Evolutionary conservation across 768 basidiomycete genomes (phyloP), one percentile per base, ranked within the genome.

Genomic region (Rhodotorula diobovata): DNA sequence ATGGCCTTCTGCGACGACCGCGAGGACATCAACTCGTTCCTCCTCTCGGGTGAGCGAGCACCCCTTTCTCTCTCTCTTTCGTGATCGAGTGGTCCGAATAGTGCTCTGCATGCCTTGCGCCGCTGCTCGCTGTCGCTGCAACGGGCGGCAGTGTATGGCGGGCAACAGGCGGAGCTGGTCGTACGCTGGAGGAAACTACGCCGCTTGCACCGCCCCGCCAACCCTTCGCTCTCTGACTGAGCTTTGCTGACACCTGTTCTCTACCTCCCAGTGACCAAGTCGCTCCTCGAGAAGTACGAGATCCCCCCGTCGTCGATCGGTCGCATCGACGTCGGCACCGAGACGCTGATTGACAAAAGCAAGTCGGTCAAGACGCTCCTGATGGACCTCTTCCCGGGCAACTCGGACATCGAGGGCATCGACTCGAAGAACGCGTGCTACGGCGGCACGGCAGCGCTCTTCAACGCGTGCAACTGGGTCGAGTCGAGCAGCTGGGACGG

Each of bases 401-500:
- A 99, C 86, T 87, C 86, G 77, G 96, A 99, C 79, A 93, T 99
- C 67, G 96, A 99, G 82, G 96, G 96, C 76, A 90, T 99, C 81
- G 96, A 99, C 83, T 93, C 91, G 57, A 98, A 98, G 84, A 99
- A 97, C 80, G 96, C 96, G 30, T 99, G 96, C 84, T 99, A 99
- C 78, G 96, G 96, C 39, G 94, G 92, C 46, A 99, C 96, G 34
- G 96, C 96, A 56, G 96, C 96, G 8, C 87, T 99, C 67, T 99
- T 97, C 88, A 99, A 99, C 82, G 90, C 92, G 59, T 84, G 95
- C 79, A 99, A 99, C 86, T 99, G 96, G 96, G 84, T 97, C 70
- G 95, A 99, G 81, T 90, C 89, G 46, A 87, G 87, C 61, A 92
- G 90, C 11, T 99, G 95, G 96, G 95, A 99, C 77, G 95, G 95